Base-by-base conservation (phyloP, 768 basidiomycete genomes). In the Coprinellus aureogranulatus region DNA sequence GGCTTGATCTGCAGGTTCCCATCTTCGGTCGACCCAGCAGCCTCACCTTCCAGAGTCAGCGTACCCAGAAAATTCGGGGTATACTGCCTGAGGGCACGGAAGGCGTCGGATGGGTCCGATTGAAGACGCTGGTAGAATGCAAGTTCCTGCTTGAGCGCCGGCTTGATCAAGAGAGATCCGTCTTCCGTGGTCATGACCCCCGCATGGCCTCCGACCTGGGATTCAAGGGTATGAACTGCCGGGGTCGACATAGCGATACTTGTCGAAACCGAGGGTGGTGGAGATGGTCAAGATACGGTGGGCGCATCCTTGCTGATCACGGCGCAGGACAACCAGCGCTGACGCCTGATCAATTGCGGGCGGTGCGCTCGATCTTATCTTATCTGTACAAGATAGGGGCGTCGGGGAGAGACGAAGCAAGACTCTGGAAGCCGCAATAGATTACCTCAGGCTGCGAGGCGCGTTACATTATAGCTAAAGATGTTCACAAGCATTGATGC, bases 141-240 rank as follows among this genome's bases (percentile, higher is more conserved):
- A 37, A 84, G 75, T 66, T 96, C 93, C 37, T 73, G 70, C 0
- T 78, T 78, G 11, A 85, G 72, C 16, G 86, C 82, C 5, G 87
- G 84, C 70, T 96, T 95, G 75, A 94, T 86, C 42, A 96, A 71
- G n/a, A 93, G 82, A 1, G 85, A 85, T 14, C 83, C 85, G 63
- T 91, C 88, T 60, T 86, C 87, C 3, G 83, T 85, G 4, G 84
- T 76, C 44, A 83, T 76, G n/a, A 95, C 81, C 20, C 88, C 86
- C 3, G 82, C 68, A 65, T 96, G 94, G 0, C 93, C 93, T 20
- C 89, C 92, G 50, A 95, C 92, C 72, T 94, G 89, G 20, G 80
- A 72, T 10, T 68, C 67, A 25, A 88, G 75, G 2, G 79, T 60
- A 4, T 67, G 70, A 14, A 67, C 63, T 51, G 55, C 31, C 39